Evolutionary conservation across 2,329 filamentous ascomycete genomes (phyloP), one percentile per base, ranked within the genome.

Genomic region (Colletotrichum noveboracense): DNA sequence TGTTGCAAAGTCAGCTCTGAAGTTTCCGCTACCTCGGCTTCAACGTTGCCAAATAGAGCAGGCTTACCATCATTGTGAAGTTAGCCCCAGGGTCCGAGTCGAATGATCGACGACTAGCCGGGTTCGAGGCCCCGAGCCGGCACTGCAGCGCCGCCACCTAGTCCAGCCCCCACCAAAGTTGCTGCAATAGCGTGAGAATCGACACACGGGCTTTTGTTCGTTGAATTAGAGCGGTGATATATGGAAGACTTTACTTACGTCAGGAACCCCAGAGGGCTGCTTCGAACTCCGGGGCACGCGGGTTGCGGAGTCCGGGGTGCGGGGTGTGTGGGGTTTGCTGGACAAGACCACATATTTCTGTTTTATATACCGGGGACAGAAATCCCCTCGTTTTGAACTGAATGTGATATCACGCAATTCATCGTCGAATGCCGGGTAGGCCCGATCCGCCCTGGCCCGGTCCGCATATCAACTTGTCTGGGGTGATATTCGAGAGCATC

Each of bases 231-330:
- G n/a, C n/a, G 1, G 5, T 24, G 6, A 21, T 3, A 52, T 52
- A 4, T 21, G 43, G 43, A 1, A 3, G 2, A 13, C 6, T 5
- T 24, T 3, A 7, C 43, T 1, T 24, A 13, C 1, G 7, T 13
- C 10, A 24, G 43, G 2, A 52, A 1, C 10, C 5, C 4, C 12
- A 21, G 4, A 52, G 2, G 43, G 0, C n/a, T 52, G 43, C 43
- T 2, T 1, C n/a, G 5, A 52, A 52, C 43, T 43, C n/a, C 43
- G 43, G 43, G 43, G 43, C n/a, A 52, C 43, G 43, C 43, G 43
- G 43, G 43, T 5, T 52, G 10, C 43, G 43, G 43, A 21, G 21
- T 52, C 43, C n/a, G 43, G 43, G n/a, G 43, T 52, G 43, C 43
- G 43, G 43, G 43, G 43, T 52, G 43, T 52, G 43, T 52, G 43